Evolutionary conservation across 1,139 yeast species (phyloP).

Genomic region (Candida anutae): DNA sequence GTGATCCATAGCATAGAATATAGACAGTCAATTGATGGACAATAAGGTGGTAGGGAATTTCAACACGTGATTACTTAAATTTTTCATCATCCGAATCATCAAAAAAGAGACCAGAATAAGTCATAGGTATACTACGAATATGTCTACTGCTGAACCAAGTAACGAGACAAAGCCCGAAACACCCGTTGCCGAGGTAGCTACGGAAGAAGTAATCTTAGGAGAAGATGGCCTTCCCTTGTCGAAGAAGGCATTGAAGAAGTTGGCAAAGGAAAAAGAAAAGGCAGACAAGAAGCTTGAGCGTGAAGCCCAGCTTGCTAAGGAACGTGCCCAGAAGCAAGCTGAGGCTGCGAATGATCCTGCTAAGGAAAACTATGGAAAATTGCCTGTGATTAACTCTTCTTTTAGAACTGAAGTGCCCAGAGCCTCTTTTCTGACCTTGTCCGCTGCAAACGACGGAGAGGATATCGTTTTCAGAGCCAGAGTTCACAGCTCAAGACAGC

Average conservation of each 20-base stretch:
- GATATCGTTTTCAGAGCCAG: slow-evolving; percentile 87
- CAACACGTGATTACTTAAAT: too few relatives aligned
- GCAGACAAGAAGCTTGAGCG: slow-evolving; percentile 89
- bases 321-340: slow-evolving; percentile 76
- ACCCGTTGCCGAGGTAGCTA: slow-evolving; percentile 7
- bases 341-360: slow-evolving; percentile 82
- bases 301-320: slow-evolving; percentile 82
- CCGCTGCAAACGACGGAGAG: slow-evolving; percentile 65
- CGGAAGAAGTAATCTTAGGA: slow-evolving; percentile 39
- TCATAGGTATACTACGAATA: too few relatives aligned
- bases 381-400: slow-evolving; percentile 80
- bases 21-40: too few relatives aligned
- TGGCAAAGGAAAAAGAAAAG: slow-evolving; percentile 89
- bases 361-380: slow-evolving; percentile 79
- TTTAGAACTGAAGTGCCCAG: slow-evolving; percentile 55
- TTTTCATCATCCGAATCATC: too few relatives aligned
- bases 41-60: too few relatives aligned
- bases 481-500: slow-evolving; percentile 87
- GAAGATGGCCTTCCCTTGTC: slow-evolving; percentile 93
- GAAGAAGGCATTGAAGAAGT: slow-evolving; percentile 89
- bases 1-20: too few relatives aligned
- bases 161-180: background rate
- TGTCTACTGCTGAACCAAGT: background rate
- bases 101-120: too few relatives aligned
- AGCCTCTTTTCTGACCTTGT: slow-evolving; percentile 46